Base-by-base conservation (phyloP, 208 protist species). In the Borovskyia barvae region DNA sequence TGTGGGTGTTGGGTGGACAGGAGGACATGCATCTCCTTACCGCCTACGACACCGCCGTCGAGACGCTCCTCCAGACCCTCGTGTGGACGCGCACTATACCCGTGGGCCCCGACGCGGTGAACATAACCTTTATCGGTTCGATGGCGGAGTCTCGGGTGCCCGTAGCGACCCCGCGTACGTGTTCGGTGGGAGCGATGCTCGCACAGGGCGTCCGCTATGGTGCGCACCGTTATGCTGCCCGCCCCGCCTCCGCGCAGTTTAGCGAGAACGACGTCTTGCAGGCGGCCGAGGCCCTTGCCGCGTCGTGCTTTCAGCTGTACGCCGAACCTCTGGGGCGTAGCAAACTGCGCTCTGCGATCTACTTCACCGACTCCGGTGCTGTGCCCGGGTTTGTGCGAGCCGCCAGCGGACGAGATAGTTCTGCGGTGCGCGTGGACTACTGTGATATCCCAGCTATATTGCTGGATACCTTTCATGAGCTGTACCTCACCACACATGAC, bases 271-370 rank as follows among this genome's bases (percentile, higher is more conserved):
- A 53, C 9, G 28, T 59, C 0, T 35, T 82, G 42, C 57, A 71
- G 42, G 69, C 61, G 4, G 72, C 77, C 14, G 77, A 84, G 66
- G 66, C 77, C 9, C 50, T 84, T 20, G 69, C 72, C n/a, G 48
- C 69, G 22, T 74, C 72, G 46, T 84, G 77, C 32, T 59, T 73
- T 15, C 65, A 61, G 25, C 41, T 74, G 51, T 79, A 74, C 49
- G 57, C 56, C 32, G 49, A 73, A 17, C 41, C 59, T 5, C 48
- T 25, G 0, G 53, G 52, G 4, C 36, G 26, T 6, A n/a, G n/a
- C n/a, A 25, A 61, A 17, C 49, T 75, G 45, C 52, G 52, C 40
- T 24, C 33, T 3, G 36, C 54, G 9, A 32, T 64, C 17, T 63
- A 71, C 55, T 43, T 64, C 29, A 66, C 55, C 20, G 32, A 40